Evolutionary conservation across 495 filamentous ascomycete genomes (phyloP), one percentile per base, ranked within the genome.

Genomic region (Aspergillus diversus): DNA sequence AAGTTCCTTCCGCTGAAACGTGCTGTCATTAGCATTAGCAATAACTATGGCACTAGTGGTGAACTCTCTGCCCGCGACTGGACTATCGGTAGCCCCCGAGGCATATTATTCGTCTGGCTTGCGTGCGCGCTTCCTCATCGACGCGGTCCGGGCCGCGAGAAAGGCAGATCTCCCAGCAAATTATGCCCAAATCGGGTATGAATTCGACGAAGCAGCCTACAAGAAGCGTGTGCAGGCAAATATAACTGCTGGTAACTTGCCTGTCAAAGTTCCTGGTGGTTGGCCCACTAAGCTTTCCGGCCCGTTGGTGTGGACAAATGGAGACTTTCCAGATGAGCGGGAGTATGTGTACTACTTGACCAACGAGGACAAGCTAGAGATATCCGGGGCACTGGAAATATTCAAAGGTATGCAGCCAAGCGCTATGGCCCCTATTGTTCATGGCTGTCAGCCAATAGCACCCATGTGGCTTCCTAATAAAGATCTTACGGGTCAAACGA

Each of bases 261-360:
- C 53, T 33, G 43, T 33, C 46, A 50, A 57, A 43, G 60, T 63
- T 17, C 60, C 60, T 57, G 33, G 15, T 32, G 60, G 60, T 33
- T 63, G 60, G 60, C 60, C 60, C 53, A 63, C 60, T 57, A n/a
- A 63, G 34, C 49, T 63, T 51, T 51, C 60, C 49, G 60, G 60
- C 33, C 46, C 60, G 15, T 21, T 63, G 11, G 60, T 51, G 31
- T 63, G 60, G 60, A 56, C 48, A n/a, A 32, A 9, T 39, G 53
- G 53, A 12, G 53, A 57, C 35, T 63, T 63, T 31, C 21, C 60
- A 39, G 53, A 63, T 33, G 60, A 63, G 17, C 55, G 33, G 32
- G 60, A 63, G 35, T 63, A 63, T 57, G 60, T 63, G 35, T 63
- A 63, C 52, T 57, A 63, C 42, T 31, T 63, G 60, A 63, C 60